Base-by-base conservation (phyloP, 805 yeast species). In the Vanderwaltozyma yarrowii region DNA sequence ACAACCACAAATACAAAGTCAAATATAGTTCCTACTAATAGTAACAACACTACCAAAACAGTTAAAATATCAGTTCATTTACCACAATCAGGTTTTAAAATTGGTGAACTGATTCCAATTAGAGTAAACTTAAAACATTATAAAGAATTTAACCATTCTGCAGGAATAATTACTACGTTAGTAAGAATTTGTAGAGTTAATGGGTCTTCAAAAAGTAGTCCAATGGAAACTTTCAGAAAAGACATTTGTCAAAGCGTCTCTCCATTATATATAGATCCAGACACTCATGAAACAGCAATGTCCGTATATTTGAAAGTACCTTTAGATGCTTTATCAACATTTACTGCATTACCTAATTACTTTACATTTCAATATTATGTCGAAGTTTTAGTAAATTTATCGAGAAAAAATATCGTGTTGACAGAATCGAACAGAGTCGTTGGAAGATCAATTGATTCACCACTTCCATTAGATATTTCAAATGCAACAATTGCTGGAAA, bases 321-420 rank as follows among this genome's bases (percentile, higher is more conserved):
- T 0, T 74, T 81, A 0, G 95, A 87, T 49, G 78, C 83, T 0
- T 85, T 87, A 54, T 94, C 95, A 1, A 83, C 95, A 0, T 82
- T 85, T 12, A 69, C 74, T 14, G 81, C 82, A 1, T 73, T 83
- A 36, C 47, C 46, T 33, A 48, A 45, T 16, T 61, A 79, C 34
- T 85, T 86, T 8, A 70, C 86, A 3, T 87, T 87, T 58, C 89
- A 83, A 52, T 87, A 88, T 55, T 83, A 80, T 52, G 64, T 87
- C 13, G 96, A 87, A 55, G 87, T 82, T 3, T 68, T 85, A 40
- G 75, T 83, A n/a, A 87, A 87, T 51, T 61, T 88, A 30, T 77
- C 88, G 2, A 84, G 80, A 17, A 77, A 73, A 42, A 69, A 65
- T 42, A 48, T 58, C 8, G 59, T 67, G 5, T 53, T 49, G 41